phyloP scores from a whole-genome alignment of 164 flowering plant genomes.

The Brasenia schreberi region DNA sequence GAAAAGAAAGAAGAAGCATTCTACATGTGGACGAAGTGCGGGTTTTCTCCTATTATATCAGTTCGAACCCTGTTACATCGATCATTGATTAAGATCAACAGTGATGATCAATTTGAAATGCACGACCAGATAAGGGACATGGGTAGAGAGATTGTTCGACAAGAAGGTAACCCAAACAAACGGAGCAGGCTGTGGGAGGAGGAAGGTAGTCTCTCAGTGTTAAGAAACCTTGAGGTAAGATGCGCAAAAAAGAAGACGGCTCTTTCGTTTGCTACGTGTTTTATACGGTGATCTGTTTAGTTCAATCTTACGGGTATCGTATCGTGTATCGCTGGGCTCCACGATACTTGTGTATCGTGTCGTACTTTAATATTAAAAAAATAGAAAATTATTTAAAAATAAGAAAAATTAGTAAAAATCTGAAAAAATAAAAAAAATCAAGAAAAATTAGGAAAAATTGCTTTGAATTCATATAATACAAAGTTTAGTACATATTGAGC shows the following conservation, averaged over 20 bases:
- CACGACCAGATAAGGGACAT: background rate
- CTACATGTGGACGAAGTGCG: background rate
- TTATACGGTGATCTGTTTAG: too few relatives aligned
- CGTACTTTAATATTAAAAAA: too few relatives aligned
- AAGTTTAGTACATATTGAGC: too few relatives aligned
- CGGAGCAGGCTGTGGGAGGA: background rate
- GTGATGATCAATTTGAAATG: background rate
- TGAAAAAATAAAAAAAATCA: too few relatives aligned
- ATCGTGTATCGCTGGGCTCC: too few relatives aligned
- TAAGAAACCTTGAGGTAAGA: background rate
- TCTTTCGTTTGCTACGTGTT: too few relatives aligned
- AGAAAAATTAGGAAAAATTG: too few relatives aligned
- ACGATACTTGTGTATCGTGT: too few relatives aligned
- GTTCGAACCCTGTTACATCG: background rate
- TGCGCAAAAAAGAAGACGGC: background rate
- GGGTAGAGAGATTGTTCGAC: background rate
- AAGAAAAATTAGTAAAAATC: too few relatives aligned
- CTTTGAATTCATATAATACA: too few relatives aligned
- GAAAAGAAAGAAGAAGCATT: background rate
- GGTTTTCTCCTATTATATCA: background rate
- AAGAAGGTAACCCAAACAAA: background rate
- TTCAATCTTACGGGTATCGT: too few relatives aligned
- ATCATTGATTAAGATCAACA: background rate
- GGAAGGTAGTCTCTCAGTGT: background rate
- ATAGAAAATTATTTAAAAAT: too few relatives aligned